Conservation (phyloP, 371 early-diverging fungal genomes). For the Coemansia sp. region DNA sequence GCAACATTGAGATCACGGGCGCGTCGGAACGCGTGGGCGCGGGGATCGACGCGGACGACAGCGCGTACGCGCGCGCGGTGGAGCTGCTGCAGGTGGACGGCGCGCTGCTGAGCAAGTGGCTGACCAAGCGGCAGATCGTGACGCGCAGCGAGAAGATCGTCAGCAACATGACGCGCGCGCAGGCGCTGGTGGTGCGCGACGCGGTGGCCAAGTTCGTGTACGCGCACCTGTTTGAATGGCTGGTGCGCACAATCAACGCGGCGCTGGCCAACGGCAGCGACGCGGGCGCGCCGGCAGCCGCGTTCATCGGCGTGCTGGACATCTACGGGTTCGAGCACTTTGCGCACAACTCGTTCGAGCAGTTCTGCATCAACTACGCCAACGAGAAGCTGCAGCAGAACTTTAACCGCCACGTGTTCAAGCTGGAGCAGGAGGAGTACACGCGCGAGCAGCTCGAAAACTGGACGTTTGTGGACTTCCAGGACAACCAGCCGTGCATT, state of each 20-base stretch:
- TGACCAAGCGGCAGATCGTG: slow-evolving; percentile 83
- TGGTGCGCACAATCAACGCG: slow-evolving; percentile 81
- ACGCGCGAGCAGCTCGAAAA: slow-evolving; percentile 83
- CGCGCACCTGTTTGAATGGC: slow-evolving; percentile 93
- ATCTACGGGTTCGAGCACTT: slow-evolving; percentile 98
- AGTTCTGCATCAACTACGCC: slow-evolving; percentile 99
- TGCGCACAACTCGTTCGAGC: slow-evolving; percentile 98
- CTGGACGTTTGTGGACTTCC: slow-evolving; percentile 92
- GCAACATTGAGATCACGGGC: slow-evolving; percentile 82
- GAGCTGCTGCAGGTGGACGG: slow-evolving; percentile 72
- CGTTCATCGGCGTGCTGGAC: slow-evolving; percentile 95
- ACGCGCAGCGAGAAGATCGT: slow-evolving; percentile 87
- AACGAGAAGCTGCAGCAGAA: slow-evolving; percentile 98
- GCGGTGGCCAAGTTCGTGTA: slow-evolving; percentile 95
- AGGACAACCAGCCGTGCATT: slow-evolving; percentile 99
- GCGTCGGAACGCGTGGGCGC: slow-evolving; percentile 50
- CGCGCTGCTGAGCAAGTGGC: slow-evolving; percentile 64
- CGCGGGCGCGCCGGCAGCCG: slow-evolving; percentile 40
- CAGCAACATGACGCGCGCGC: slow-evolving; percentile 67
- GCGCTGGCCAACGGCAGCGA: slow-evolving; percentile 56
- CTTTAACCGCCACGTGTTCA: slow-evolving; percentile 93
- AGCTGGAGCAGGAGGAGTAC: slow-evolving; percentile 96
- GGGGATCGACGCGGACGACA: slow-evolving; percentile 66
- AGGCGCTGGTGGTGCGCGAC: slow-evolving; percentile 81
- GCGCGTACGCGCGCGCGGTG: slow-evolving; percentile 60